Evolutionary conservation across 2,329 filamentous ascomycete genomes (phyloP).

Genomic region (Diaporthe eres): DNA sequence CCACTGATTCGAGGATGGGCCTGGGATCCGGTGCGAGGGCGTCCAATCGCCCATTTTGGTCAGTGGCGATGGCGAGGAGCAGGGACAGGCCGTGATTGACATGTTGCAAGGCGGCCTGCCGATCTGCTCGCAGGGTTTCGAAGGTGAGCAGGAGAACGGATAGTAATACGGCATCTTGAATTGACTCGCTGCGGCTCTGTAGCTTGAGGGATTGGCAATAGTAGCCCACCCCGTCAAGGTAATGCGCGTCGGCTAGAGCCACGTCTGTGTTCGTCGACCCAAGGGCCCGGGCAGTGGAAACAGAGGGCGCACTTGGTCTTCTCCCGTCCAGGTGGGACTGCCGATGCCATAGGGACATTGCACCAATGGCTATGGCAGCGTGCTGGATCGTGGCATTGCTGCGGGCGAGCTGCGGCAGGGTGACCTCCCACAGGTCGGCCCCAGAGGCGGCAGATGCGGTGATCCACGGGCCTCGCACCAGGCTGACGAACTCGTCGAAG

Average conservation of each 20-base stretch:
- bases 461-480: constrained; percentile 14
- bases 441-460: neutral
- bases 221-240: constrained; percentile 52
- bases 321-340: neutral
- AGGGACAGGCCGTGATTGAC: constrained; percentile 37
- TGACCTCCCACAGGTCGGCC: constrained; percentile 19
- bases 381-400: constrained; percentile 8
- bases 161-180: constrained; percentile 46
- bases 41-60: constrained; percentile 40
- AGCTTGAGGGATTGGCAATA: constrained; percentile 53
- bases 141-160: constrained; percentile 50
- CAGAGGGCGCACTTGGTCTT: neutral
- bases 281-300: neutral
- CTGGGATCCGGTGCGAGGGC: constrained; percentile 1
- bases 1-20: constrained; percentile 14
- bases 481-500: constrained; percentile 12
- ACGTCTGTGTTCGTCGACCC: neutral
- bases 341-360: constrained; percentile 2
- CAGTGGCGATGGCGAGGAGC: constrained; percentile 45
- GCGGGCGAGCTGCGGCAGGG: constrained; percentile 15
- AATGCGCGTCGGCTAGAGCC: constrained; percentile 44
- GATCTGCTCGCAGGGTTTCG: constrained; percentile 45
- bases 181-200: constrained; percentile 41
- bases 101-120: constrained; percentile 34
- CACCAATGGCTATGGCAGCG: constrained; percentile 18